Evolutionary conservation across 768 basidiomycete species (phyloP).

Genomic region (Sarcomyxa edulis): DNA sequence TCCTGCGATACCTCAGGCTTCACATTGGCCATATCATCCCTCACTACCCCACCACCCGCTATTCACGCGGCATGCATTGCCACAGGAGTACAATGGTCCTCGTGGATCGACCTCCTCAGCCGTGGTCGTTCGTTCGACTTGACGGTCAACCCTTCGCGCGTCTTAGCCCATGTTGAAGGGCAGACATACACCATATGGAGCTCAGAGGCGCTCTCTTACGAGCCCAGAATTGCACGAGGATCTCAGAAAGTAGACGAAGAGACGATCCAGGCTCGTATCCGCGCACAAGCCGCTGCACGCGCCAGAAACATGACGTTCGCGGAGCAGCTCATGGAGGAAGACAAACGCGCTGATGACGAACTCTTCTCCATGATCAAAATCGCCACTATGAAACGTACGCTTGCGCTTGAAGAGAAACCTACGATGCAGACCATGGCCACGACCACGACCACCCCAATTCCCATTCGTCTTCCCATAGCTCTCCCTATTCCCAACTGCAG

Average conservation of each 20-base stretch:
- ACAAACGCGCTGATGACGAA: slow-evolving; percentile 64
- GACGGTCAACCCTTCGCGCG: slow-evolving; percentile 74
- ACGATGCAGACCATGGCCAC: too few species aligned
- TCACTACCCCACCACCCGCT: slow-evolving; percentile 65
- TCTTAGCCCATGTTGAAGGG: slow-evolving; percentile 55
- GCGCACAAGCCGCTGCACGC: too few species aligned
- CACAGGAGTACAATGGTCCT: slow-evolving; percentile 70
- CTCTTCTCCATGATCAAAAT: slow-evolving; percentile 72
- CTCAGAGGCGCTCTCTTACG: slow-evolving; percentile 37
- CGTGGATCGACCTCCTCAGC: slow-evolving; percentile 70
- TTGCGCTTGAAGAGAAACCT: too few species aligned
- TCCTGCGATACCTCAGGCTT: too few species aligned
- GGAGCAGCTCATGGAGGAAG: slow-evolving; percentile 65
- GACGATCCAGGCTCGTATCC: too few species aligned
- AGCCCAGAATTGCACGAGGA: slow-evolving; percentile 10
- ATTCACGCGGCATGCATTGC: slow-evolving; percentile 67
- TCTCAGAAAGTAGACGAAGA: too few species aligned
- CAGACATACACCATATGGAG: slow-evolving; percentile 65
- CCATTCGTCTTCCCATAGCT: slow-evolving; percentile 57
- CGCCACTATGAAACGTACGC: too few species aligned
- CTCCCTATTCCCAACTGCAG: slow-evolving; percentile 47
- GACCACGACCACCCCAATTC: too few species aligned
- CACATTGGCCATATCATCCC: too few species aligned
- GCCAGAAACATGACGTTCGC: slow-evolving; percentile 53
- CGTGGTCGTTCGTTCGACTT: slow-evolving; percentile 70